Evolutionary conservation across 495 filamentous ascomycete genomes (phyloP).

Genomic region (Rhypophila decipiens): DNA sequence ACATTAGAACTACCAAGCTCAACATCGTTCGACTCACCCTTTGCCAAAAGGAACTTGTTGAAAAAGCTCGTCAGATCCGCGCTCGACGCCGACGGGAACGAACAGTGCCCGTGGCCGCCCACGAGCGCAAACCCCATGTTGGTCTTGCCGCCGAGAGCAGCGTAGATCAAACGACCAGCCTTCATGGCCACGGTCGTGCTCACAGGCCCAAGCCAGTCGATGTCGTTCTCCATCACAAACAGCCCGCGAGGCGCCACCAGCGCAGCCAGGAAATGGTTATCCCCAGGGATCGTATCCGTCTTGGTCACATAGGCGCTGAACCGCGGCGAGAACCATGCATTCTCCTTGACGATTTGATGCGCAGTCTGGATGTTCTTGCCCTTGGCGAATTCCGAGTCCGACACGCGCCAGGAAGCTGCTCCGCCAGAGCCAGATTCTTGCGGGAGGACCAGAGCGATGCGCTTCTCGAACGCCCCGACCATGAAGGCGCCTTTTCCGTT

Average conservation of each 20-base stretch:
- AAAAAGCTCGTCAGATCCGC: too few species aligned
- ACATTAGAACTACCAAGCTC: too few species aligned
- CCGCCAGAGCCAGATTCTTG: slow-evolving; percentile 50
- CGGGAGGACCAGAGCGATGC: slow-evolving; percentile 48
- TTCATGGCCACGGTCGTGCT: slow-evolving; percentile 49
- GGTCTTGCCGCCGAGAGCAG: slow-evolving; percentile 40
- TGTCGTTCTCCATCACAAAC: slow-evolving; percentile 48
- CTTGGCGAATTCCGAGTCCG: slow-evolving; percentile 33
- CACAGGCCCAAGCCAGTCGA: slow-evolving; percentile 50
- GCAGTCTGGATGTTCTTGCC: slow-evolving; percentile 53
- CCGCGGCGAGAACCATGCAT: slow-evolving; percentile 44
- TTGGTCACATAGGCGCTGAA: slow-evolving; percentile 33
- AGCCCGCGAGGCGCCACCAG: slow-evolving; percentile 43
- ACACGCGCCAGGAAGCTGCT: slow-evolving; percentile 49
- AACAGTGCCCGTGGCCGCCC: slow-evolving; percentile 49
- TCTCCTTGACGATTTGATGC: slow-evolving; percentile 43
- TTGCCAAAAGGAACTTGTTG: too few species aligned
- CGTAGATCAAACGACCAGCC: slow-evolving; percentile 45
- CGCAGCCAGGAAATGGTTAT: slow-evolving; percentile 47
- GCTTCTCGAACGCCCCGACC: slow-evolving; percentile 42
- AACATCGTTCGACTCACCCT: too few species aligned
- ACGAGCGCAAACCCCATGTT: slow-evolving; percentile 51
- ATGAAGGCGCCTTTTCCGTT: slow-evolving; percentile 52
- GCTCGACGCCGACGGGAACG: too few species aligned
- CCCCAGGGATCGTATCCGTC: slow-evolving; percentile 35